Evolutionary conservation across 345 rosid species (phyloP), one percentile per base, ranked within the genome.

Genomic region (Syzygium aromaticum): DNA sequence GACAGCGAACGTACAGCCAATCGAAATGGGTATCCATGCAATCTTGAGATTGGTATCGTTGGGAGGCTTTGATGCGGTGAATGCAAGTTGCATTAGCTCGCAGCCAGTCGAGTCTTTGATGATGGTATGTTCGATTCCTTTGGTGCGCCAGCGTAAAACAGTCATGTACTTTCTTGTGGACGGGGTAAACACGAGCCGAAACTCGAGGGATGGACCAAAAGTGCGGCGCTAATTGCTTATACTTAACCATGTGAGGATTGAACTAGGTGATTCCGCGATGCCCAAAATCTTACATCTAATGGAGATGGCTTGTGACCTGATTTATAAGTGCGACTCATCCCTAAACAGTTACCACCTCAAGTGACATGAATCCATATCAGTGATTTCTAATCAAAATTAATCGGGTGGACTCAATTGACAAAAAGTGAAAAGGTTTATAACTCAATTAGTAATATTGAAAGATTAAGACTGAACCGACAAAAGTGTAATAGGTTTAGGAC

Each of bases 401-500:
- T 1, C 1, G 0, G 46, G 7, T 43, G 46, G 7, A 43, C 46
- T 43, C 46, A 43, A 43, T 43, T 43, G 46, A 43, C 1, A 43
- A 43, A 43, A 43, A 43, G 46, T 43, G 7, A 43, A 43, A 43
- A 43, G 46, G 7, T 43, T 43, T 43, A 43, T 7, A 7, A 43
- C 46, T 43, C 46, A 43, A 43, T 43, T 43, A 43, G 1, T 43
- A 43, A 43, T 1, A 43, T 43, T 43, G 6, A 43, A 56, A 2
- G 2, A 22, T 56, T 56, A 56, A 6, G 1, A 23, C 11, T 56
- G 25, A 56, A 56, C 23, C 11, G 2, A 0, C 1, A 56, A 23
- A 56, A 56, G 1, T 52, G 3, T 54, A 54, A 54, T 1, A 23
- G n/a, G 1, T 56, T 23, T 56, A 56, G 0, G 6, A 3, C 13